Base-by-base conservation (phyloP, 2,329 filamentous ascomycete genomes). In the Colletotrichum higginsianum region DNA sequence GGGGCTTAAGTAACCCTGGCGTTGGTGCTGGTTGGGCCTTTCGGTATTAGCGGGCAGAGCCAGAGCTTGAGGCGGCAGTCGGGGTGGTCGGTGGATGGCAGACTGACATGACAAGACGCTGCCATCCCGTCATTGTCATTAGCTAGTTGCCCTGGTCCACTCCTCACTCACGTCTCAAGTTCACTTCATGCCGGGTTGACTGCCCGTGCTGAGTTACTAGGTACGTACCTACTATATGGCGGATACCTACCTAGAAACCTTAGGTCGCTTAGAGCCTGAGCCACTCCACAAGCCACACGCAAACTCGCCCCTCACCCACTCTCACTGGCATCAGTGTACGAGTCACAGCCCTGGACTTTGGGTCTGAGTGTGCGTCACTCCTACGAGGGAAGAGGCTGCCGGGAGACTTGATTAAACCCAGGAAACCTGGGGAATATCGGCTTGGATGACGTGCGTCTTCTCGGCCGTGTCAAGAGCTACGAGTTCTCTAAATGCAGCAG, bases 1-100 rank as follows among this genome's bases (percentile, higher is more conserved):
- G 60, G 71, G 67, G 61, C 67, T 71, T 73, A 67, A 67, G 67
- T 73, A 73, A 67, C 67, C 67, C 67, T 18, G 66, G 61, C 50
- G 66, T 42, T 63, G 38, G 47, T 38, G 30, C n/a, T 46, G 38
- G 60, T n/a, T 49, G n/a, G 61, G 66, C 50, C 60, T 56, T 68
- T 57, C 50, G 35, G 53, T 30, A 38, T 38, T 38, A 56, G 52
- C 52, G 35, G 52, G 52, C 52, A 40, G 52, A 23, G 49, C 21
- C 38, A 44, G 16, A 58, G 16, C 55, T 35, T 11, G 35, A 12
- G 11, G n/a, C 18, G 38, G 53, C 15, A 57, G 53, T 23, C 21
- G 12, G 35, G n/a, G 35, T 23, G 15, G 42, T 18, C 21, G 40
- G 38, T 44, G 40, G 56, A 30, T 30, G n/a, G 16, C 52, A 30